A percentile compares a stretch with the other conserved stretches of the same genome.
Conservation (phyloP, 2,329 filamentous ascomycete genomes). For the Aspergillus persii region DNA sequence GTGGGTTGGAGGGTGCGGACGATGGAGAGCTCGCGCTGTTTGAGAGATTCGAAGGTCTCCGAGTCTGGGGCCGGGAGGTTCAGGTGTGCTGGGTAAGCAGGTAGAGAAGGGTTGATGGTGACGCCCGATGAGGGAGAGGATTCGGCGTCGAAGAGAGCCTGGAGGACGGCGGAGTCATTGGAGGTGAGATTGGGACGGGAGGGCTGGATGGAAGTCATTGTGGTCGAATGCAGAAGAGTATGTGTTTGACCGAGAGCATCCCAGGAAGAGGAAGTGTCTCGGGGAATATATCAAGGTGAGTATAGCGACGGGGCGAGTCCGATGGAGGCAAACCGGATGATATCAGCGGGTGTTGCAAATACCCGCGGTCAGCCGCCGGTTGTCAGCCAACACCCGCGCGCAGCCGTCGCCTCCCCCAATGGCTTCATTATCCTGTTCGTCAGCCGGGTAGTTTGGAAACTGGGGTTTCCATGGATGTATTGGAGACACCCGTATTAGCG, state of each 20-base stretch:
- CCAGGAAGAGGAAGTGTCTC: not conserved
- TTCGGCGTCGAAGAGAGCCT: constrained; percentile 48
- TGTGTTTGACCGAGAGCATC: not conserved
- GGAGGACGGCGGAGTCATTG: constrained; percentile 47
- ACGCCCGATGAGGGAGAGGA: constrained; percentile 40
- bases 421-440: not conserved
- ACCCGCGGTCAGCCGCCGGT: constrained; percentile 15
- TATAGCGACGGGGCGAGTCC: too few relatives aligned
- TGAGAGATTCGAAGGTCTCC: constrained; percentile 37
- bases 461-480: not conserved
- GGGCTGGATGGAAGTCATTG: constrained; percentile 22
- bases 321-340: too few relatives aligned
- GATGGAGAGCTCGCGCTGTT: constrained; percentile 40
- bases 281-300: not conserved
- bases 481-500: not conserved
- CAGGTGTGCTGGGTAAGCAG: constrained; percentile 38
- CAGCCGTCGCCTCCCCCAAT: constrained; percentile 17
- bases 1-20: constrained; percentile 35
- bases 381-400: constrained; percentile 9
- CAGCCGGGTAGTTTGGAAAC: not conserved
- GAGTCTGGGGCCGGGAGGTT: constrained; percentile 28
- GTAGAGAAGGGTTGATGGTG: constrained; percentile 38
- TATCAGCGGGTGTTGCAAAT: constrained; percentile 14
- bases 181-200: constrained; percentile 34
- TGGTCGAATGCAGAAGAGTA: not conserved